A percentile compares a stretch with the other conserved stretches of the same genome.
Evolutionary conservation across 768 basidiomycete species (phyloP).

Genomic region (Leccinum disarticulatum): DNA sequence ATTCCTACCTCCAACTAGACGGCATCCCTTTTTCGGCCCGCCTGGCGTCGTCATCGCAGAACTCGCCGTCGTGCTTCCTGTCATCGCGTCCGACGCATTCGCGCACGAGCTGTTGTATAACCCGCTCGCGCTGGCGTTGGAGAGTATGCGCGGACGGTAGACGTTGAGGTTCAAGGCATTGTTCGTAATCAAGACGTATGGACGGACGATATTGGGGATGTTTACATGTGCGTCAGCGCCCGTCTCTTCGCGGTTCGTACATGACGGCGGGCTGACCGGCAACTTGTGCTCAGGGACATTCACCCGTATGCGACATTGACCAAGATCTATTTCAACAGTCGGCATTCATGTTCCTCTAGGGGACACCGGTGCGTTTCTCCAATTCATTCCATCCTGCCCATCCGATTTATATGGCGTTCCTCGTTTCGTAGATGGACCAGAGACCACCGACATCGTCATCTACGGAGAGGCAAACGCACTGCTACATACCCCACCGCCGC

Average conservation of each 20-base stretch:
- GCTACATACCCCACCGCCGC: slow-evolving; percentile 8
- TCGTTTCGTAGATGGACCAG: slow-evolving; percentile 54
- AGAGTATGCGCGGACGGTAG: slow-evolving; percentile 78
- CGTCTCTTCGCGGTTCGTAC: not conserved
- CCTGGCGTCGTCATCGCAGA: slow-evolving; percentile 33
- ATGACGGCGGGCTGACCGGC: not conserved
- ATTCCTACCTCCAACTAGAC: slow-evolving; percentile 70
- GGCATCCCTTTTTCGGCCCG: slow-evolving; percentile 67
- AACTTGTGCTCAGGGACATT: slow-evolving; percentile 51
- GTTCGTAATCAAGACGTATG: slow-evolving; percentile 54
- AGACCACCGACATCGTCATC: slow-evolving; percentile 65
- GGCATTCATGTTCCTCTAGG: slow-evolving; percentile 72
- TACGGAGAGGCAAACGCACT: slow-evolving; percentile 38
- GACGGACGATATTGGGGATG: slow-evolving; percentile 56
- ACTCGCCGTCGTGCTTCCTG: slow-evolving; percentile 24
- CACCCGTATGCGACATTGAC: slow-evolving; percentile 64
- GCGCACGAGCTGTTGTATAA: slow-evolving; percentile 54
- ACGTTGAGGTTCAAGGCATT: slow-evolving; percentile 58
- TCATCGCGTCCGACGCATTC: slow-evolving; percentile 25
- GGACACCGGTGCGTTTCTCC: slow-evolving; percentile 49
- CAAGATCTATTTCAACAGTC: slow-evolving; percentile 57
- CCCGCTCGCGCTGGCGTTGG: slow-evolving; percentile 67
- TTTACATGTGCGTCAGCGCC: slow-evolving; percentile 41
- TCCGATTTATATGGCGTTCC: not conserved
- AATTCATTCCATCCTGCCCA: not conserved